Evolutionary conservation across 495 filamentous ascomycete genomes (phyloP), one percentile per base, ranked within the genome.

Genomic region (Penicillium cinerascens): DNA sequence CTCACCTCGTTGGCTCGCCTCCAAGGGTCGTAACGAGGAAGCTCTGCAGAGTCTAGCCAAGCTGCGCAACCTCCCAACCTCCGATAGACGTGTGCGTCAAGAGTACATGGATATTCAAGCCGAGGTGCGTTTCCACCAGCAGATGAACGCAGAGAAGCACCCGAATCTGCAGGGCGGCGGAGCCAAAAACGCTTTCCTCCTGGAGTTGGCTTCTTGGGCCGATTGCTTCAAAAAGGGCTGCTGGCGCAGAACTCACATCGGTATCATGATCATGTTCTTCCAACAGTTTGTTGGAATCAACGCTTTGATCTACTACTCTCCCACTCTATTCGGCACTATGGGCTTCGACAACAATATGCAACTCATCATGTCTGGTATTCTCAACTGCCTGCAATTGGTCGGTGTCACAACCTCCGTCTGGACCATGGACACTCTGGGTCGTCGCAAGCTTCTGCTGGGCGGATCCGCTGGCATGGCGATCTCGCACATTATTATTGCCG

Each of bases 291-390:
- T 74, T 0, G 75, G 74, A 1, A 77, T 80, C 52, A 78, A 79
- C 46, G 77, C 75, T 6, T 52, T 78, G 0, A 75, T 78, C n/a
- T 82, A 82, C 63, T 85, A 83, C 60, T 73, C 70, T 0, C 82
- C 82, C 0, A 80, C 75, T 0, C 66, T 85, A 0, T 85, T 84
- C 52, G 55, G 70, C n/a, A 80, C 76, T 0, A 79, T 84, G 71
- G 82, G 82, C 7, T 69, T 84, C 8, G 64, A 78, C 44, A 70
- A 73, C 44, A 68, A 69, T 36, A 81, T 82, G 78, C 78, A 80
- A 46, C 68, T 84, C 8, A 70, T 80, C 49, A 80, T 84, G 73
- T 80, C 79, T 5, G 81, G 82, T 13, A 75, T 85, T 17, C 66
- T 82, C 33, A 84, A 84, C 49, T 60, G 83, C 13, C 66, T 72